Base-by-base conservation (phyloP, 2,329 filamentous ascomycete genomes). In the Kalmusia sp. region DNA sequence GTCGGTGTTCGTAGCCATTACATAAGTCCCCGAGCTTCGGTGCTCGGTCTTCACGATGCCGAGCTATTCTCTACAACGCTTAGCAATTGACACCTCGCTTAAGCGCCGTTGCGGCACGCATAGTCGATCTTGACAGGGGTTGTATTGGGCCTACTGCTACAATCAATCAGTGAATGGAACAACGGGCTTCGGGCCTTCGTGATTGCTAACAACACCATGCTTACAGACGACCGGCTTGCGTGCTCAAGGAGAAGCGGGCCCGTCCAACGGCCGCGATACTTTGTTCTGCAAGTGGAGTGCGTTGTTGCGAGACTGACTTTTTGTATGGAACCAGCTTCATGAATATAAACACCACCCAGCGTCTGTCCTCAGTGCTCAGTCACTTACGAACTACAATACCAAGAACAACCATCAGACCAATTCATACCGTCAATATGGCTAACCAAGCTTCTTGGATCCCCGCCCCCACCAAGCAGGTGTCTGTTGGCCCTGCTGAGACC, bases 401-500 rank as follows among this genome's bases (percentile, higher is more conserved):
- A 25, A 35, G 19, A 25, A 14, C 21, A 17, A 1, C 43, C 14
- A 17, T 24, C 30, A 46, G 14, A 25, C 24, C 12, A 17, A 46
- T 25, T 8, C 30, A 45, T 30, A 46, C 21, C 33, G 24, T 15
- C 30, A 38, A 30, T 34, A 54, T 57, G 54, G 22, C 54, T 15
- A 57, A 57, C 51, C 24, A 57, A 39, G 54, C 54, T 19, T 41
- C 54, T 28, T 50, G 46, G 46, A 57, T 53, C 28, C 48, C 47
- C 14, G 50, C 40, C 4, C 12, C 46, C 17, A 39, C 44, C 12
- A 38, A 48, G 17, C 30, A 41, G 4, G 39, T 57, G 25, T 30
- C 30, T 17, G 35, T 57, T 38, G 41, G 30, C 14, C 24, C 27
- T 31, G 50, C 35, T n/a, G 57, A 54, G 17, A 54, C 14, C 27